Evolutionary conservation across 176 grass and related monocot species (phyloP), one percentile per base, ranked within the genome.

Genomic region (Chrysopogon serrulatus): DNA sequence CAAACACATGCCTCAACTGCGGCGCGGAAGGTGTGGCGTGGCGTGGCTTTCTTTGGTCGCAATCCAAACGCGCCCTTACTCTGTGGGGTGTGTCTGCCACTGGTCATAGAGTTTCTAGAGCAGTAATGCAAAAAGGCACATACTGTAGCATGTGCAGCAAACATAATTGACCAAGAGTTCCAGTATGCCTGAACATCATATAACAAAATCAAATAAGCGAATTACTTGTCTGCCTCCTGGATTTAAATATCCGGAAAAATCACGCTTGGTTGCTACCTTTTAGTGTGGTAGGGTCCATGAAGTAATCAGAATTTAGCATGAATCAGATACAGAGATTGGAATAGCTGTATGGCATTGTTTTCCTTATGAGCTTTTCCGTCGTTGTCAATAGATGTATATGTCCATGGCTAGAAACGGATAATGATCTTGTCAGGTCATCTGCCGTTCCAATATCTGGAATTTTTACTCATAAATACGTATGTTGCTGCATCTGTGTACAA

Each of bases 41-140:
- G n/a, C n/a, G n/a, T n/a, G n/a, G n/a, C n/a, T n/a, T n/a, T n/a
- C n/a, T n/a, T n/a, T n/a, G n/a, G n/a, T n/a, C n/a, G n/a, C n/a
- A n/a, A n/a, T n/a, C n/a, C n/a, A n/a, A n/a, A n/a, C n/a, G n/a
- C n/a, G n/a, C n/a, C n/a, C n/a, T n/a, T n/a, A 43, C 28, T 47
- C 30, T 79, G 35, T 59, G 69, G 26, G 59, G 17, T 62, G 49
- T 80, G 53, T 71, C 64, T 69, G 34, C 16, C 39, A 82, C 53
- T 77, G 57, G 65, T 65, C 19, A 88, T 79, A 63, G 74, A 75
- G 43, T 24, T 83, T 54, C 18, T 33, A 79, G 33, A 65, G 70
- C 65, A 71, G 54, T 83, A 43, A 27, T 65, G 37, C 72, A 82
- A 62, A 36, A 69, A 51, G 65, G 51, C 32, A 36, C 18, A 42